Evolutionary conservation across 2,329 filamentous ascomycete genomes (phyloP).

Genomic region (Penicillium sp.): DNA sequence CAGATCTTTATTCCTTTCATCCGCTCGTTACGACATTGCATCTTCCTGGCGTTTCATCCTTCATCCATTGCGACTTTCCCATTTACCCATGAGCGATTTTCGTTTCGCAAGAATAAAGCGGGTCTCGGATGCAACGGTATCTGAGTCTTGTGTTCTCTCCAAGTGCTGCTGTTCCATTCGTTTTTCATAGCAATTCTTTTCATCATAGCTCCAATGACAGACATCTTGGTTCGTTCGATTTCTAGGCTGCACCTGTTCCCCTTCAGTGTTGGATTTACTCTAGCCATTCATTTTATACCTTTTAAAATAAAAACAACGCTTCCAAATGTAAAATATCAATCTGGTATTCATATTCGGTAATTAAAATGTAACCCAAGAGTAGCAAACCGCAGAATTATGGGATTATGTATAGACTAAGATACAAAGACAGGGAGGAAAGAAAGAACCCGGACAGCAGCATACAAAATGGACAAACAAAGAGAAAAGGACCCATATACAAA

Average conservation of each 20-base stretch:
- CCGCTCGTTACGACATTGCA: conserved; percentile 13
- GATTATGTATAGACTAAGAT: conserved; percentile 2
- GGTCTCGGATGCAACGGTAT: not conserved
- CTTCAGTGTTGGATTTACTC: not conserved
- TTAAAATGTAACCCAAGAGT: not conserved
- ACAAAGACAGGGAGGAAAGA: conserved; percentile 1
- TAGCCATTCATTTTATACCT: not conserved
- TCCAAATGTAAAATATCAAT: not conserved
- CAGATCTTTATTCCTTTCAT: not conserved
- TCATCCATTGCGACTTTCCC: not conserved
- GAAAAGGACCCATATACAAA: not conserved
- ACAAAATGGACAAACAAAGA: not conserved
- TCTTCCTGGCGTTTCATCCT: conserved; percentile 14
- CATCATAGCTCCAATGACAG: not conserved
- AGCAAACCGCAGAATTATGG: conserved; percentile 3
- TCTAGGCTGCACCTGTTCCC: not conserved
- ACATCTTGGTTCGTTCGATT: not conserved
- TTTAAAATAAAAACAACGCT: not conserved
- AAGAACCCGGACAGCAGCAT: not conserved
- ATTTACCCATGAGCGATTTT: conserved; percentile 3
- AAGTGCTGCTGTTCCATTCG: not conserved
- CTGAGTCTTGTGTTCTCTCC: not conserved
- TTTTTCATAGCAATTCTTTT: not conserved
- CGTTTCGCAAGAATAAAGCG: not conserved
- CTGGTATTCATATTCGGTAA: not conserved